phyloP scores from a whole-genome alignment of 176 grass and related monocot species.

The Echinochloa phyllopogon region DNA sequence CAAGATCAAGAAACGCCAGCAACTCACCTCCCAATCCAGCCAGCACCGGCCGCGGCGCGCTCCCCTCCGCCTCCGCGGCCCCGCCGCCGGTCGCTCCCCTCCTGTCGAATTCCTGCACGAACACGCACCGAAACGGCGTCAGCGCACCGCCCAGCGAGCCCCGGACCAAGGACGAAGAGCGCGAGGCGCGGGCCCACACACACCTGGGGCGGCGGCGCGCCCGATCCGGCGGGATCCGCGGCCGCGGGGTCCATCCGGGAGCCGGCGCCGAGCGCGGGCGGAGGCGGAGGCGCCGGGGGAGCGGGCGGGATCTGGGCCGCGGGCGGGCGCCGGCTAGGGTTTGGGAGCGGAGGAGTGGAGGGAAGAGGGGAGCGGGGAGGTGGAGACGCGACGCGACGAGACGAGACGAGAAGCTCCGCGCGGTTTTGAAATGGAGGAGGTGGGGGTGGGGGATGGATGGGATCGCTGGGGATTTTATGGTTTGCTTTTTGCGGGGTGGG shows the following conservation, averaged over 20 bases:
- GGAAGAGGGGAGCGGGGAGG: not conserved
- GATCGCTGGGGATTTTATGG: constrained; percentile 38
- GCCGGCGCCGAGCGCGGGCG: not conserved
- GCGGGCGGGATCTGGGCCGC: constrained; percentile 22
- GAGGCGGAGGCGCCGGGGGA: not conserved
- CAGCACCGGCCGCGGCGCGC: not conserved
- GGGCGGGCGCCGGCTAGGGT: constrained; percentile 44
- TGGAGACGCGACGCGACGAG: not conserved
- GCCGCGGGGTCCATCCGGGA: constrained; percentile 37
- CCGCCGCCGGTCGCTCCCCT: not conserved
- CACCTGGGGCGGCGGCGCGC: constrained; percentile 32
- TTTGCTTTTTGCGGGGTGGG: not conserved
- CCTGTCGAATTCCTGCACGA: constrained; percentile 43
- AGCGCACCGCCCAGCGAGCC: not conserved
- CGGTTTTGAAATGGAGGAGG: constrained; percentile 36
- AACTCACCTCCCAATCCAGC: constrained; percentile 37
- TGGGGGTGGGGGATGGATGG: not conserved
- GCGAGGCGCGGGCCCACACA: not conserved
- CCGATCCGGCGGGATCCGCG: constrained; percentile 51
- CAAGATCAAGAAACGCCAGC: not conserved
- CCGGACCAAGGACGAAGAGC: not conserved
- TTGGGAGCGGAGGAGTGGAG: not conserved
- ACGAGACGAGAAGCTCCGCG: constrained; percentile 8
- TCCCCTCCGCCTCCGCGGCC: constrained; percentile 23
- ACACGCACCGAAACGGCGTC: not conserved